Evolutionary conservation across 805 yeast species (phyloP).

Genomic region (Schwanniomyces vanrijiae): DNA sequence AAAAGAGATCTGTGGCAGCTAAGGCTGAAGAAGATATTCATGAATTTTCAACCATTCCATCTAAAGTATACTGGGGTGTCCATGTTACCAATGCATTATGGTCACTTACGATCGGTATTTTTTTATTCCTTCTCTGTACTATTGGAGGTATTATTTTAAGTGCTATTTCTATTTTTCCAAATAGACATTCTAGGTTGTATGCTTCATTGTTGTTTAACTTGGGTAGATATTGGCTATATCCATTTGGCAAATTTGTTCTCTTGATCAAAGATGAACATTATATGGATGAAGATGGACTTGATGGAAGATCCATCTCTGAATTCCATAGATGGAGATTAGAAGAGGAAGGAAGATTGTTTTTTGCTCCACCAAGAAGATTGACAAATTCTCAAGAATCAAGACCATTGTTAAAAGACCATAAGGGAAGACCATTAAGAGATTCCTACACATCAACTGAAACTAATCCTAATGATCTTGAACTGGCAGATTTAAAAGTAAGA

Average conservation of each 20-base stretch:
- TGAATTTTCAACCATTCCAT: constrained; percentile 55
- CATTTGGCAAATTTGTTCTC: constrained; percentile 88
- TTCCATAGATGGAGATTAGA: constrained; percentile 85
- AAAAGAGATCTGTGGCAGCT: constrained; percentile 84
- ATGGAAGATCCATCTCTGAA: constrained; percentile 82
- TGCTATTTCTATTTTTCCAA: constrained; percentile 38
- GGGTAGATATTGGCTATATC: constrained; percentile 73
- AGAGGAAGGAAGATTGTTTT: constrained; percentile 76
- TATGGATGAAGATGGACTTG: constrained; percentile 81
- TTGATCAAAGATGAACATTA: constrained; percentile 78
- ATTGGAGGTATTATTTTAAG: constrained; percentile 49
- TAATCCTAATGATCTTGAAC: constrained; percentile 17
- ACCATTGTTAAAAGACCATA: constrained; percentile 43
- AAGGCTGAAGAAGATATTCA: constrained; percentile 94
- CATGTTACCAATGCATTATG: constrained; percentile 69
- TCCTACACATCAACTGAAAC: constrained; percentile 30
- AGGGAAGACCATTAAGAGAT: constrained; percentile 40
- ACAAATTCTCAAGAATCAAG: constrained; percentile 28
- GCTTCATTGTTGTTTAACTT: constrained; percentile 58
- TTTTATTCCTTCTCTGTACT: constrained; percentile 54
- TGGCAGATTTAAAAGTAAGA: constrained; percentile 47
- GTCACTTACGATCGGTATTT: constrained; percentile 70
- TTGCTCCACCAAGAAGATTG: constrained; percentile 61
- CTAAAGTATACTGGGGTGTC: constrained; percentile 60
- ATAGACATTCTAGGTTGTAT: constrained; percentile 55